phyloP scores from a whole-genome alignment of 2,329 filamentous ascomycete genomes.

The Ophiostoma himal-ulmi region DNA sequence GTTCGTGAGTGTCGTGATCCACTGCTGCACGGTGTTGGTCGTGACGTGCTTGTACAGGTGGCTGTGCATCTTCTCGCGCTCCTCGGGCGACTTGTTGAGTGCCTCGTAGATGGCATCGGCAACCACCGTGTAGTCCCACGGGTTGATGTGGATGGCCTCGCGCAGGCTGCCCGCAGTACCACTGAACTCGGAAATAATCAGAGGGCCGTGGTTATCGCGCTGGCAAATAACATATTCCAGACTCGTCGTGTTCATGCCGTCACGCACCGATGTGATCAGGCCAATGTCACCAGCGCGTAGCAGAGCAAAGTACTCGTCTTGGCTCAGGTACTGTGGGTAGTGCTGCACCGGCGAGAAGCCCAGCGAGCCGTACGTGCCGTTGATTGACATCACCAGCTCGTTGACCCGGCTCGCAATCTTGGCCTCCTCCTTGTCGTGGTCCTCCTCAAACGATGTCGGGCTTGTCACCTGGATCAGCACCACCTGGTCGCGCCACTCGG shows the following conservation, averaged over 20 bases:
- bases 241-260: slow-evolving; percentile 97
- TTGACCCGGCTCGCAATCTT: slow-evolving; percentile 86
- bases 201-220: slow-evolving; percentile 74
- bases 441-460: slow-evolving; percentile 72
- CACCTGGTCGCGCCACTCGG: slow-evolving; percentile 86
- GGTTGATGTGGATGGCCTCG: slow-evolving; percentile 91
- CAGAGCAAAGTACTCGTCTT: slow-evolving; percentile 91
- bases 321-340: slow-evolving; percentile 85
- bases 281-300: slow-evolving; percentile 84
- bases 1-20: slow-evolving; percentile 74
- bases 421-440: slow-evolving; percentile 68
- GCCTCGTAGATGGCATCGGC: slow-evolving; percentile 77
- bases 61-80: slow-evolving; percentile 62
- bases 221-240: slow-evolving; percentile 93
- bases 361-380: slow-evolving; percentile 80
- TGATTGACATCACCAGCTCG: slow-evolving; percentile 84
- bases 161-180: slow-evolving; percentile 81
- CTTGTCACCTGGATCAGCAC: slow-evolving; percentile 94
- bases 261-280: slow-evolving; percentile 88
- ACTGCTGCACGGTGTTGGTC: slow-evolving; percentile 76
- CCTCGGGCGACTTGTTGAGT: slow-evolving; percentile 64
- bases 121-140: slow-evolving; percentile 83
- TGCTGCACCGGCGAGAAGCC: slow-evolving; percentile 89
- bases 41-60: slow-evolving; percentile 79
- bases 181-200: slow-evolving; percentile 95